Evolutionary conservation across 441 rosid genomes (phyloP), one percentile per base, ranked within the genome.

Genomic region (Erodium moschatum): DNA sequence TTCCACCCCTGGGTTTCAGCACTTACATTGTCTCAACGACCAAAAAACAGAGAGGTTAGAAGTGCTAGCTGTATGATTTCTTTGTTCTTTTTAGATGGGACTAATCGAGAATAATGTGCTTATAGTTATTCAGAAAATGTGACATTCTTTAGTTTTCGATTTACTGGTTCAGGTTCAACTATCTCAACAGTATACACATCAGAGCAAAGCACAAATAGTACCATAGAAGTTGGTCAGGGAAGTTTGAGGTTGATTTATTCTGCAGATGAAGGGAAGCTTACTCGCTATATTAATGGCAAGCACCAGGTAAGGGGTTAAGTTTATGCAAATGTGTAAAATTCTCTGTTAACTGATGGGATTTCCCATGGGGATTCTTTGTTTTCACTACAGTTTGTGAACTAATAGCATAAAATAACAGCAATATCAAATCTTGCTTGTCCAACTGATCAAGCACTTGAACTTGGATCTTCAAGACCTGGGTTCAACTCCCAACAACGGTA

Each of bases 1-100:
- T 86, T 40, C 97, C 97, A 70, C 91, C 99, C 67, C 88, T 95
- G 68, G 99, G 98, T 76, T 95, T 89, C 88, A 87, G 80, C 80
- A 87, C 93, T 60, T 95, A 92, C 79, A 76, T 81, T 54, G 80
- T 95, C 77, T 88, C 94, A 65, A 74, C 70, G 74, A 79, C 89
- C 74, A 80, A 83, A 84, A 6, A 18, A 15, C 18, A 8, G 2
- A 52, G 20, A 52, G 60, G 60, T 52, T 52, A 5, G 60, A 8
- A 40, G 46, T 40, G 46, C 2, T 40, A 40, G 46, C 21, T 52
- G 6, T 52, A 16, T 52, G 7, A 18, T 15, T 15, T 52, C 19
- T 16, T 52, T 16, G 19, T 24, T 24, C 27, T 24, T 52, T 18
- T 52, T 52, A 6, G 19, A 5, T 0, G 18, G 60, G 60, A 16